Conservation (phyloP, 176 grass and related monocot genomes). For the Lolium perenne region DNA sequence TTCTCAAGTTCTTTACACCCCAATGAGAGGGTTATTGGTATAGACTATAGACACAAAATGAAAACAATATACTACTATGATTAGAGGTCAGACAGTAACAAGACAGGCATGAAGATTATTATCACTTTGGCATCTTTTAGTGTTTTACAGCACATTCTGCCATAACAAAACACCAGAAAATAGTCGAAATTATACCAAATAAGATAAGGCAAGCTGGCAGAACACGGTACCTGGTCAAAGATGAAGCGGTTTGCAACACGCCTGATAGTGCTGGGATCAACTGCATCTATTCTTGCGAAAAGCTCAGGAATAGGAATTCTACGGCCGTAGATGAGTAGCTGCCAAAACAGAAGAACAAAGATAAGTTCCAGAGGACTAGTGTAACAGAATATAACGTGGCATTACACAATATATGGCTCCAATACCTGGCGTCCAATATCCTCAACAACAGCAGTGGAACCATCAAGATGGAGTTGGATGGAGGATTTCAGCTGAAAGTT, state of each 20-base stretch:
- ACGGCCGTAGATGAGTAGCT: conserved; percentile 92
- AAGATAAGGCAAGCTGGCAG: background rate
- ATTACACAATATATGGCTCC: background rate
- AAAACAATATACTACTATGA: background rate
- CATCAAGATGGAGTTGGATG: conserved; percentile 95
- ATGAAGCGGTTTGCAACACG: conserved; percentile 98
- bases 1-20: background rate
- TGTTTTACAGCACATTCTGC: background rate
- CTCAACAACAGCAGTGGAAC: conserved; percentile 85
- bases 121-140: background rate
- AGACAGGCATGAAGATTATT: background rate
- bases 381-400: conserved; percentile 21
- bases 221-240: conserved; percentile 86
- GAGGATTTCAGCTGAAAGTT: conserved; percentile 96
- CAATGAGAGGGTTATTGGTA: background rate
- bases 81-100: background rate
- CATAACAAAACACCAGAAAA: background rate
- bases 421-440: conserved; percentile 97
- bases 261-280: conserved; percentile 90
- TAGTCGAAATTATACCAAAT: conserved; percentile 9
- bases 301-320: conserved; percentile 87
- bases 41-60: background rate
- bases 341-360: conserved; percentile 29
- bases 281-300: conserved; percentile 98
- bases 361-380: conserved; percentile 1